Percentiles rank a stretch among this genome's conserved stretches.
Conservation (phyloP, 345 rosid genomes). For the Camelina hispida region DNA sequence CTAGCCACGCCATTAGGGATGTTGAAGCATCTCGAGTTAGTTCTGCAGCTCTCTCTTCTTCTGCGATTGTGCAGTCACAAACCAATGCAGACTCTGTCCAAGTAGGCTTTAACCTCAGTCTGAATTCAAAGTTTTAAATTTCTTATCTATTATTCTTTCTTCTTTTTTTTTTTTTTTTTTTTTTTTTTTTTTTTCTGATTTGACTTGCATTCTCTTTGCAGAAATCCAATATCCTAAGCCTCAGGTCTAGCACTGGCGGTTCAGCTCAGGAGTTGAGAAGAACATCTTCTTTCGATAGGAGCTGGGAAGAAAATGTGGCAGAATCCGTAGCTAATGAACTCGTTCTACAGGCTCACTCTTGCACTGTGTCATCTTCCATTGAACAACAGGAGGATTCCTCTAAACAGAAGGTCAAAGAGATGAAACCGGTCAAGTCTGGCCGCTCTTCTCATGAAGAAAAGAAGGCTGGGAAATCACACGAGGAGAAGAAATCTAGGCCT, state of each 20-base stretch:
- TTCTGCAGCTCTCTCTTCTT: conserved; percentile 45
- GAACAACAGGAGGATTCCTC: conserved; percentile 79
- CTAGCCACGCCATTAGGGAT: conserved; percentile 60
- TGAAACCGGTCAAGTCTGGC: conserved; percentile 67
- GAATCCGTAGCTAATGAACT: conserved; percentile 89
- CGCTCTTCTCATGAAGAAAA: conserved; percentile 91
- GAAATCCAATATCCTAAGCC: conserved; percentile 54
- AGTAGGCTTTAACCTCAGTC: conserved; percentile 45
- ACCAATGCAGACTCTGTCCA: conserved; percentile 49
- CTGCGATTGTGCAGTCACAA: conserved; percentile 44
- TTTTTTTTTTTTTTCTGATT: neutral
- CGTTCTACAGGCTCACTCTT: conserved; percentile 69
- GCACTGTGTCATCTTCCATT: conserved; percentile 58
- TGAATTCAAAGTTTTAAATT: conserved; percentile 3
- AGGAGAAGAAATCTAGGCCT: conserved; percentile 92
- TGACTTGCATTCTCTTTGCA: conserved; percentile 40
- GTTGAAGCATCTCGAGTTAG: conserved; percentile 62
- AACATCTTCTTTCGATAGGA: conserved; percentile 86
- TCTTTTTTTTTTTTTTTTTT: too few species aligned
- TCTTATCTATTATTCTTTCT: neutral
- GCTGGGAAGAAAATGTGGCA: conserved; percentile 92
- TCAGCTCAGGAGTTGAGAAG: conserved; percentile 74
- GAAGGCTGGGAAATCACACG: conserved; percentile 74
- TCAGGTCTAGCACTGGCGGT: conserved; percentile 51
- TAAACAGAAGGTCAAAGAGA: conserved; percentile 69